Evolutionary conservation across 352 stramenopile species (phyloP).

Genomic region (Chrysophaeum taylorii): DNA sequence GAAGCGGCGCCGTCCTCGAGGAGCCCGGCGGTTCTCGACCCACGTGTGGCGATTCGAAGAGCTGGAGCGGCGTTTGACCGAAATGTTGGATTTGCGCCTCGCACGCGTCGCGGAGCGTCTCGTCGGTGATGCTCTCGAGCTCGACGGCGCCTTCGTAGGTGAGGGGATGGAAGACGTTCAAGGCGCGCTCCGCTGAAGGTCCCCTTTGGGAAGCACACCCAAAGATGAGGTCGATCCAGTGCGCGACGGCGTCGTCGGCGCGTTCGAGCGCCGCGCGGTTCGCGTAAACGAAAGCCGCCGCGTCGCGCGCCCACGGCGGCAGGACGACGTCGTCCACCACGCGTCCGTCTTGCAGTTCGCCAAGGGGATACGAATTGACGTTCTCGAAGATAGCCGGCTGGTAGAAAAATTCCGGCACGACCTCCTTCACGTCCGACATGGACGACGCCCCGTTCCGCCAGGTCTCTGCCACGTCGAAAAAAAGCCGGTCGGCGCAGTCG

Average conservation of each 20-base stretch:
- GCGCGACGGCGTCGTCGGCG: conserved; percentile 85
- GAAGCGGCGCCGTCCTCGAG: too few relatives aligned
- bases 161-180: conserved; percentile 97
- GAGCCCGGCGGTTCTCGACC: too few relatives aligned
- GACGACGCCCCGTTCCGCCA: conserved; percentile 66
- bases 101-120: conserved; percentile 77
- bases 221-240: conserved; percentile 99
- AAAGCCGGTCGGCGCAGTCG: conserved; percentile 92
- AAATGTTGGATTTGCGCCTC: conserved; percentile 96
- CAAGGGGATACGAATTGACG: conserved; percentile 82
- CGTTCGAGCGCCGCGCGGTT: conserved; percentile 91
- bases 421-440: conserved; percentile 94
- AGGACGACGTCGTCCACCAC: conserved; percentile 84
- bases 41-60: conserved; percentile 77
- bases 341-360: conserved; percentile 62
- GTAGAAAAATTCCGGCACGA: conserved; percentile 93
- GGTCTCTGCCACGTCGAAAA: conserved; percentile 70
- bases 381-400: conserved; percentile 89
- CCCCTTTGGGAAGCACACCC: conserved; percentile 91
- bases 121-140: conserved; percentile 75
- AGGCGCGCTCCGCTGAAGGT: conserved; percentile 72
- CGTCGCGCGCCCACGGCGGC: conserved; percentile 85
- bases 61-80: conserved; percentile 89
- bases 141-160: conserved; percentile 97
- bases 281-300: conserved; percentile 83